Evolutionary conservation across 2,329 filamentous ascomycete species (phyloP), one percentile per base, ranked within the genome.

Genomic region (Penicillium sclerotigenum): DNA sequence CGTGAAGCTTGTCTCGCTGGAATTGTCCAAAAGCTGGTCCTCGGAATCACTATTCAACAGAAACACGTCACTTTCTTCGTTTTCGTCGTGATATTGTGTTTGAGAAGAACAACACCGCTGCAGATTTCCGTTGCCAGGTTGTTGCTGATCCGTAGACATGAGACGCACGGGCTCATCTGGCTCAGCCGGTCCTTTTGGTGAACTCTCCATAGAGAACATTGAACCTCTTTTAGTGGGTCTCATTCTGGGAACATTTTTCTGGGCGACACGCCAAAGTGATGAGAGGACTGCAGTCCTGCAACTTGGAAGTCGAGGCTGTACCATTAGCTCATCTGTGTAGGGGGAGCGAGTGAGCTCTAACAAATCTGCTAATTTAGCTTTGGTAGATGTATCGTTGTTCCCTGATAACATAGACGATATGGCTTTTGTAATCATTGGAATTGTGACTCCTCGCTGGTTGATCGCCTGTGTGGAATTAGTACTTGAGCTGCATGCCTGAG

Each of bases 351-450:
- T 53, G 22, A 18, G 36, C 13, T n/a, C 20, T 9, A 59, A 48
- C 7, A 66, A 49, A 4, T 22, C 28, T 10, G 49, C 43, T 4
- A 65, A 1, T 42, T 62, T 67, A 18, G 57, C 41, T 46, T 57
- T 59, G 2, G 66, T 41, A 1, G 10, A 29, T n/a, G 49, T 33
- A 10, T 64, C 62, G 1, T 55, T 46, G n/a, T 63, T 63, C 16
- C 52, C 59, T 14, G 65, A 60, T 13, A 76, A 38, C 43, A 76
- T 65, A 1, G 65, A 68, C 4, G 62, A 56, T 26, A 76, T 58
- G 6, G 73, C 70, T 57, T 71, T 75, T 1, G 68, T 62, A 16
- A 76, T 65, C 5, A 68, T 65, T 1, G 72, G 66, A 4, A 76
- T 69, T 8, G 74, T 67, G 7, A 64, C 62, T 10, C 65, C 66